Evolutionary conservation across 257 asterid genomes (phyloP).

Genomic region (Solanum bulbocastanum): DNA sequence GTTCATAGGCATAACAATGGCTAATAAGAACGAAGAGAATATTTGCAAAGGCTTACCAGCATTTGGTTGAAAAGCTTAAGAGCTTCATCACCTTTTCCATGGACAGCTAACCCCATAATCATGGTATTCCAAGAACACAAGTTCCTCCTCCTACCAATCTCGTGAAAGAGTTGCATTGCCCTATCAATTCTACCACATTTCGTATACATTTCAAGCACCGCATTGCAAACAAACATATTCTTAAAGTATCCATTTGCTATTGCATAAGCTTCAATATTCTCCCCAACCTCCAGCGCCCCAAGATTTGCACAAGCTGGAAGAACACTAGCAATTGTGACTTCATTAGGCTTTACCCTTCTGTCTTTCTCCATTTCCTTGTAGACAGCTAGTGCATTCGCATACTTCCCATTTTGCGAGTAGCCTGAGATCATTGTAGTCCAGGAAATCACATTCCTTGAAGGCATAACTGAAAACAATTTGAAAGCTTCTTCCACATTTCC

Average conservation of each 20-base stretch:
- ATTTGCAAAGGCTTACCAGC: constrained; percentile 35
- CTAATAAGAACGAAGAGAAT: not conserved
- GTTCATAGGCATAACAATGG: not conserved
- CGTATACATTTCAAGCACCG: constrained; percentile 55
- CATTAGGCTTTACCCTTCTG: constrained; percentile 47
- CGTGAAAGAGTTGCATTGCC: constrained; percentile 56
- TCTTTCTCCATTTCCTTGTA: constrained; percentile 60
- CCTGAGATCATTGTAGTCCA: constrained; percentile 85
- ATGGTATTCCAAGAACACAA: constrained; percentile 76
- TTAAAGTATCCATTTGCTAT: constrained; percentile 42
- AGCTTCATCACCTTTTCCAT: constrained; percentile 60
- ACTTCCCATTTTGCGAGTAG: constrained; percentile 62
- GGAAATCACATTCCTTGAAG: constrained; percentile 55
- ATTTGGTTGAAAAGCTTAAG: constrained; percentile 44
- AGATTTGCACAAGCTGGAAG: constrained; percentile 88
- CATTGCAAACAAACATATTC: constrained; percentile 57
- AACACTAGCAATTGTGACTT: constrained; percentile 79
- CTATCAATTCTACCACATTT: constrained; percentile 70
- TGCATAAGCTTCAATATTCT: constrained; percentile 69
- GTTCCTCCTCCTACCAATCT: constrained; percentile 44
- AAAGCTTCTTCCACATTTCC: constrained; percentile 55
- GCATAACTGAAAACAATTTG: constrained; percentile 50
- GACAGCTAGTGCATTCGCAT: constrained; percentile 49
- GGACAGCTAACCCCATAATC: constrained; percentile 82
- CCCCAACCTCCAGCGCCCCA: constrained; percentile 75